Evolutionary conservation across 2,329 filamentous ascomycete genomes (phyloP).

Genomic region (Chaetomiaceae sp.): DNA sequence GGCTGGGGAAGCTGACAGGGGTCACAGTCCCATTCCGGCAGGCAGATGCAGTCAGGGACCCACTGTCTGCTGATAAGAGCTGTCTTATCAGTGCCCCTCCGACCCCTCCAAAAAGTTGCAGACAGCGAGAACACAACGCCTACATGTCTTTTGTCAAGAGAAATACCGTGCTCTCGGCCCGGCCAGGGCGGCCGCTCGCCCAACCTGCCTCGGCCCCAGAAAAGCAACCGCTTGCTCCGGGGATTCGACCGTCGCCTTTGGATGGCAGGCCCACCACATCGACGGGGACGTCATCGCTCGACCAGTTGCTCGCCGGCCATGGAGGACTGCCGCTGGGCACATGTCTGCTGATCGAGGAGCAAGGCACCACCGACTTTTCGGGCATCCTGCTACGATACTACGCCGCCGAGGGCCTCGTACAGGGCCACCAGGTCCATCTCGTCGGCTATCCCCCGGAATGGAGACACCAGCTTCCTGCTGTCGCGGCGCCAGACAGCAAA

Average conservation of each 20-base stretch:
- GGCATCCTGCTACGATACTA: conserved; percentile 82
- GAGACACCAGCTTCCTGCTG: conserved; percentile 76
- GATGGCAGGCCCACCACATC: conserved; percentile 87
- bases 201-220: conserved; percentile 17
- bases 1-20: neutral
- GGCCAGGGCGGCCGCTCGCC: conserved; percentile 31
- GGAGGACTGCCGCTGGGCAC: conserved; percentile 78
- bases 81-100: conserved; percentile 19
- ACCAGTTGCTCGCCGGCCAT: conserved; percentile 81
- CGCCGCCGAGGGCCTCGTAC: conserved; percentile 86
- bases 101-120: conserved; percentile 13
- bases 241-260: conserved; percentile 76
- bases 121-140: neutral
- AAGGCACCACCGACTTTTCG: conserved; percentile 89
- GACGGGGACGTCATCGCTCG: conserved; percentile 81
- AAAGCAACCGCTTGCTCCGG: conserved; percentile 40
- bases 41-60: no score
- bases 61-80: conserved; percentile 11
- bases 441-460: conserved; percentile 75
- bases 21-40: conserved; percentile 2
- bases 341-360: conserved; percentile 77
- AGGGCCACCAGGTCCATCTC: conserved; percentile 84
- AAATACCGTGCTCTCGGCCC: conserved; percentile 47
- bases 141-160: conserved; percentile 57
- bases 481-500: conserved; percentile 46